These are phyloP conservation scores for Yarrowia deformans DNA, from an alignment of 805 yeast species.

Conservation along the genomic window DNA sequence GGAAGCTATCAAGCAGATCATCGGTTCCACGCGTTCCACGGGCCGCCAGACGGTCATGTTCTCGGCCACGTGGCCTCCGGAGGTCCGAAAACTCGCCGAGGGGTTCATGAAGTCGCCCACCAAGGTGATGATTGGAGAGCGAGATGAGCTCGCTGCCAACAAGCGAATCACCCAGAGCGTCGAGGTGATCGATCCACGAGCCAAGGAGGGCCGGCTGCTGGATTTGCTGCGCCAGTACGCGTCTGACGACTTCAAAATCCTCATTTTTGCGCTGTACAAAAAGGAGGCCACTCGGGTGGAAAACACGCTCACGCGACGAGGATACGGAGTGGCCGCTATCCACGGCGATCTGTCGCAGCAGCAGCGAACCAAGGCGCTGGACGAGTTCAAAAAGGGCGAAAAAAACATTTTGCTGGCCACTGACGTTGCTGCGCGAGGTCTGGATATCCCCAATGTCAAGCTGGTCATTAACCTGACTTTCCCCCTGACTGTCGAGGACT, in stretches of 20 bases:
- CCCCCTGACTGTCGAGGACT: slow-evolving; percentile 96
- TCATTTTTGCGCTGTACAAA: slow-evolving; percentile 93
- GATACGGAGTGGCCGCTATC: slow-evolving; percentile 86
- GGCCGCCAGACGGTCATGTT: slow-evolving; percentile 94
- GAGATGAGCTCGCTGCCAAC: slow-evolving; percentile 93
- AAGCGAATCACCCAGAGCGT: slow-evolving; percentile 92
- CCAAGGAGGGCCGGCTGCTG: slow-evolving; percentile 78
- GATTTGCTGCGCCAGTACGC: slow-evolving; percentile 73
- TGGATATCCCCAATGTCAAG: slow-evolving; percentile 97
- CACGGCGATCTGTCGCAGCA: slow-evolving; percentile 95
- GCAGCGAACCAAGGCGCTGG: slow-evolving; percentile 88
- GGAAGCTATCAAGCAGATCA: slow-evolving; percentile 88
- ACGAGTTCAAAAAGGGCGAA: slow-evolving; percentile 81
- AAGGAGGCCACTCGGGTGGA: slow-evolving; percentile 96
- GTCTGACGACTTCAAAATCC: slow-evolving; percentile 75
- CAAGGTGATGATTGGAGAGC: slow-evolving; percentile 89
- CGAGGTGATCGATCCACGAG: slow-evolving; percentile 84
- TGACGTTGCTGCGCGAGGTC: slow-evolving; percentile 97
- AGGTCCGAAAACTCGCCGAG: slow-evolving; percentile 89
- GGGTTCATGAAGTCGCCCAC: slow-evolving; percentile 86
- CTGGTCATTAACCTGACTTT: slow-evolving; percentile 93
- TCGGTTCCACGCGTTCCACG: slow-evolving; percentile 60
- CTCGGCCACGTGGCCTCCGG: slow-evolving; percentile 99
- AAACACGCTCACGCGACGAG: slow-evolving; percentile 70
- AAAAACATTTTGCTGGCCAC: slow-evolving; percentile 86